A percentile compares a stretch with the other conserved stretches of the same genome.
Conservation (phyloP, 2,329 filamentous ascomycete species). For the Xylaria sp. region DNA sequence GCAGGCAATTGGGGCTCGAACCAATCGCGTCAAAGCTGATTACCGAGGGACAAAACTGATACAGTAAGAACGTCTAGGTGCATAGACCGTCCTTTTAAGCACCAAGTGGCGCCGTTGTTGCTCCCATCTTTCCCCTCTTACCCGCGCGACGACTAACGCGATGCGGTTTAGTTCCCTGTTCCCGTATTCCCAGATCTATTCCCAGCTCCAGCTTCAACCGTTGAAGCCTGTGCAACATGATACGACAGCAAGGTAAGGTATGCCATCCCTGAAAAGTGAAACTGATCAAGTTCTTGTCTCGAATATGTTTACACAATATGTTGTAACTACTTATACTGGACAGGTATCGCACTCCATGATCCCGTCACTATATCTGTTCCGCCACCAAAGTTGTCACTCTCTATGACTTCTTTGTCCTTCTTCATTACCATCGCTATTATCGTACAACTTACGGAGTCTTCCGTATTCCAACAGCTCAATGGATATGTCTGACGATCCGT, state of each 20-base stretch:
- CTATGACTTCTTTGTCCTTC: too few species aligned
- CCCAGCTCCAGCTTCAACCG: not conserved
- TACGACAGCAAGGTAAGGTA: not conserved
- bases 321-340: not conserved
- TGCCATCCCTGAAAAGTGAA: not conserved
- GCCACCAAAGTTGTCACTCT: too few species aligned
- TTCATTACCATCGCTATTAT: too few species aligned
- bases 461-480: too few species aligned
- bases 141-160: not conserved
- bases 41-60: conserved; percentile 29
- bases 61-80: not conserved
- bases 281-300: not conserved
- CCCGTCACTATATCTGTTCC: too few species aligned
- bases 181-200: not conserved
- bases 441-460: too few species aligned
- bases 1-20: conserved; percentile 20
- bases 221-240: not conserved
- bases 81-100: not conserved
- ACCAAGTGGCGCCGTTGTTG: not conserved
- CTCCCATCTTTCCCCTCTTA: not conserved
- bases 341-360: too few species aligned
- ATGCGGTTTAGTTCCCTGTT: not conserved
- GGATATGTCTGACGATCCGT: too few species aligned
- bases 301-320: not conserved
- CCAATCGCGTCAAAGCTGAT: conserved; percentile 31